These are phyloP conservation scores for Sporothrix inflata DNA, from an alignment of 2,329 filamentous ascomycete genomes.

Conservation along the genomic window DNA sequence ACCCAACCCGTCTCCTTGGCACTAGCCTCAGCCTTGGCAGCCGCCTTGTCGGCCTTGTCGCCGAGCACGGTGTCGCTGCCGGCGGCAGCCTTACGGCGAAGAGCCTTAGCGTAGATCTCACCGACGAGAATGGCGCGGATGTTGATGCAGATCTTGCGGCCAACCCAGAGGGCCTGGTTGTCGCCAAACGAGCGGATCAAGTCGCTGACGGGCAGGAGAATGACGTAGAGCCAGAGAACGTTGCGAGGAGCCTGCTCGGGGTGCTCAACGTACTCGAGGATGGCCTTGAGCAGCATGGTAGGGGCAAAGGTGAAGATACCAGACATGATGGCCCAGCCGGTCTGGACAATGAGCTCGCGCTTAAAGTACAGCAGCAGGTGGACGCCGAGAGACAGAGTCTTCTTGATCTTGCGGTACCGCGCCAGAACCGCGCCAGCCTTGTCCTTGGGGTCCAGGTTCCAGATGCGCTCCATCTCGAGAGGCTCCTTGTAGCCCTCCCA, in stretches of 20 bases:
- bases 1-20: slow-evolving; percentile 42
- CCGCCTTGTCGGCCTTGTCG: slow-evolving; percentile 52
- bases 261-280: slow-evolving; percentile 90
- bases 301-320: slow-evolving; percentile 88
- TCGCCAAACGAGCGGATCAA: slow-evolving; percentile 80
- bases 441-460: slow-evolving; percentile 87
- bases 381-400: slow-evolving; percentile 75
- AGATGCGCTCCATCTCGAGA: slow-evolving; percentile 81
- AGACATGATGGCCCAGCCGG: slow-evolving; percentile 75
- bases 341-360: slow-evolving; percentile 73
- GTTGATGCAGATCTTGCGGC: slow-evolving; percentile 90
- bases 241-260: slow-evolving; percentile 76
- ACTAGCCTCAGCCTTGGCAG: slow-evolving; percentile 43
- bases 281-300: slow-evolving; percentile 86
- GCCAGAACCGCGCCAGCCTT: slow-evolving; percentile 81
- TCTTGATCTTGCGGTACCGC: slow-evolving; percentile 83
- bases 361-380: slow-evolving; percentile 88
- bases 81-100: slow-evolving; percentile 85
- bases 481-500: slow-evolving; percentile 86
- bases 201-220: slow-evolving; percentile 83
- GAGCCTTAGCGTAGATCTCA: slow-evolving; percentile 94
- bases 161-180: slow-evolving; percentile 88
- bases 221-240: slow-evolving; percentile 94
- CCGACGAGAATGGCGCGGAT: slow-evolving; percentile 94
- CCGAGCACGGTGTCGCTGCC: slow-evolving; percentile 74